Evolutionary conservation across 176 grass and related monocot genomes (phyloP).

Genomic region (Chrysopogon serrulatus): DNA sequence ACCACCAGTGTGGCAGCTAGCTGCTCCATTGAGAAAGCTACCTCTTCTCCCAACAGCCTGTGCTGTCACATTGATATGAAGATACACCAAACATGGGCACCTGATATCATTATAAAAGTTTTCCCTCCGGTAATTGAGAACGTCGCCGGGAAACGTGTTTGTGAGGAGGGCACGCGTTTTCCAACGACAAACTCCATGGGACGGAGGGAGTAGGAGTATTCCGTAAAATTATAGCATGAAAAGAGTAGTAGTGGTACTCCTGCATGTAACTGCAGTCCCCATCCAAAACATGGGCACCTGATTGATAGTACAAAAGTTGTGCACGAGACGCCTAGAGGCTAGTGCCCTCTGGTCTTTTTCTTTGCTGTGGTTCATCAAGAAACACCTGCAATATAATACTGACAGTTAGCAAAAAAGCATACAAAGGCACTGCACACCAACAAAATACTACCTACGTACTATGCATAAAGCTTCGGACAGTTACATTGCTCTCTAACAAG

Average conservation of each 20-base stretch:
- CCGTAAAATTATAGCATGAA: too few species aligned
- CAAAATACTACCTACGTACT: not conserved
- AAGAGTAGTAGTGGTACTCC: not conserved
- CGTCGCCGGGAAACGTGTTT: too few species aligned
- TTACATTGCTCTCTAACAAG: not conserved
- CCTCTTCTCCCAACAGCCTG: not conserved
- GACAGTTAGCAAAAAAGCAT: slow-evolving; percentile 1
- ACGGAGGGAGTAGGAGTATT: too few species aligned
- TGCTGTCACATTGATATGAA: not conserved
- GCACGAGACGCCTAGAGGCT: not conserved
- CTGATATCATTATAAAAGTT: not conserved
- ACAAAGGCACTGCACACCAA: not conserved
- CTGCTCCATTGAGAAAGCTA: not conserved
- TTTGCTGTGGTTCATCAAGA: not conserved
- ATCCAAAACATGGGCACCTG: slow-evolving; percentile 19
- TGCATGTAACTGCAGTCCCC: not conserved
- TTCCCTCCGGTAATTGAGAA: too few species aligned
- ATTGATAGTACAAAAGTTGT: not conserved
- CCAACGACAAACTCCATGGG: too few species aligned
- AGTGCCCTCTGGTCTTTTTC: not conserved
- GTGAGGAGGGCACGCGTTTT: too few species aligned
- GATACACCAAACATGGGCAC: slow-evolving; percentile 6
- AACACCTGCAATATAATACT: not conserved
- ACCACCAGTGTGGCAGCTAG: not conserved
- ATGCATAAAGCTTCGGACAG: not conserved